phyloP scores from a whole-genome alignment of 805 yeast genomes.

The Saccharomycopsis sp. region DNA sequence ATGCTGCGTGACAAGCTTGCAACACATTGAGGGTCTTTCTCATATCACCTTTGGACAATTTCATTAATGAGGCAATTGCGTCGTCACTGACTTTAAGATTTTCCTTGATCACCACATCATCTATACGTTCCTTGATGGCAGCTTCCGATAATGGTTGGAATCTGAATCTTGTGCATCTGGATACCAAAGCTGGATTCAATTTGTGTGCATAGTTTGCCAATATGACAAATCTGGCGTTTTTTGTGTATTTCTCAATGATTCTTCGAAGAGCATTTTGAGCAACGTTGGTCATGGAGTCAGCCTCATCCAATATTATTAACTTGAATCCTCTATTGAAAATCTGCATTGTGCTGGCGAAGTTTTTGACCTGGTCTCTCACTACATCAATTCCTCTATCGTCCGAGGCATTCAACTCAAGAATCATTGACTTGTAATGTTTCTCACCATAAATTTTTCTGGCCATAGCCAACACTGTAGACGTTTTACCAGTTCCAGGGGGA shows the following conservation, averaged over 20 bases:
- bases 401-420: constrained; percentile 88
- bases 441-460: constrained; percentile 84
- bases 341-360: constrained; percentile 92
- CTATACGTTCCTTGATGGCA: constrained; percentile 64
- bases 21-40: constrained; percentile 87
- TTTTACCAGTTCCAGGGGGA: constrained; percentile 93
- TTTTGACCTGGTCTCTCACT: constrained; percentile 95
- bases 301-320: constrained; percentile 88
- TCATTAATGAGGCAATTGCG: constrained; percentile 62
- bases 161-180: constrained; percentile 92
- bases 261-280: constrained; percentile 81
- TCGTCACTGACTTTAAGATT: constrained; percentile 46
- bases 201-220: constrained; percentile 95
- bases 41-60: constrained; percentile 91
- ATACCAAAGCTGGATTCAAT: constrained; percentile 86
- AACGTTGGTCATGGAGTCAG: constrained; percentile 87
- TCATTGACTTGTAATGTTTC: constrained; percentile 75
- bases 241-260: constrained; percentile 82
- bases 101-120: constrained; percentile 65
- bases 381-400: constrained; percentile 98
- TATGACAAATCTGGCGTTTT: constrained; percentile 92
- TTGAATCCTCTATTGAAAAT: constrained; percentile 84
- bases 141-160: constrained; percentile 71
- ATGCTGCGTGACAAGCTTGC: constrained; percentile 87
- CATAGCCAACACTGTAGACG: constrained; percentile 80